A percentile compares a stretch with the other conserved stretches of the same genome.
Conservation (phyloP, 306 rosid genomes). For the Cicer yamashitae region DNA sequence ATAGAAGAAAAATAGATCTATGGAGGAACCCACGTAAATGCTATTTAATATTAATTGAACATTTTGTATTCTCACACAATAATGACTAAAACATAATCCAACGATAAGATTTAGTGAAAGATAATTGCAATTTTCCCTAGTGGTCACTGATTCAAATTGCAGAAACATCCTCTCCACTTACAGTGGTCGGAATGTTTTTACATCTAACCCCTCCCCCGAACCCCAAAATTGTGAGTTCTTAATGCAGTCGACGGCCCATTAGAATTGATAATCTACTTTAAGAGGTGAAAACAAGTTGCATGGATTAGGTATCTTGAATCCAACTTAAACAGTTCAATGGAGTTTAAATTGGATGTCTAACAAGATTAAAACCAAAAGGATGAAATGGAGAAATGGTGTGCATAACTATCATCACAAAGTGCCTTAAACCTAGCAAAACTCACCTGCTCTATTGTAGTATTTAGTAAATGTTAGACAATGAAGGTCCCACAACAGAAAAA, state of each 20-base stretch:
- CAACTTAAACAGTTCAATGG: not conserved
- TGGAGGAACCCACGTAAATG: not conserved
- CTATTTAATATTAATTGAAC: conserved; percentile 10
- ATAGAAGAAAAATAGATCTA: not conserved
- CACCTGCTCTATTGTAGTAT: not conserved
- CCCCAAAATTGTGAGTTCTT: conserved; percentile 1
- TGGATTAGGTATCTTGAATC: not conserved
- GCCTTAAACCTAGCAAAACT: conserved; percentile 20
- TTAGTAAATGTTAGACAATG: not conserved
- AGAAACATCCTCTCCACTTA: conserved; percentile 6
- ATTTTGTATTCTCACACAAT: not conserved
- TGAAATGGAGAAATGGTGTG: not conserved
- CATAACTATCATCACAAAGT: not conserved
- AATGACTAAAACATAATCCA: not conserved
- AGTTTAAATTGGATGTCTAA: conserved; percentile 5
- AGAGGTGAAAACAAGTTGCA: conserved; percentile 19
- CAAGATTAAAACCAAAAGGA: conserved; percentile 3
- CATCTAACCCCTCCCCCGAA: not conserved
- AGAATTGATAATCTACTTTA: not conserved
- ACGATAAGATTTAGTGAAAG: not conserved
- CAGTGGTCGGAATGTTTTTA: not conserved
- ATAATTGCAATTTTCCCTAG: not conserved
- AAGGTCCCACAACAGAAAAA: conserved; percentile 9
- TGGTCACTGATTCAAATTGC: conserved; percentile 7
- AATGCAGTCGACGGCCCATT: not conserved